phyloP scores from a whole-genome alignment of 768 basidiomycete species.

The Collybia sp. region DNA sequence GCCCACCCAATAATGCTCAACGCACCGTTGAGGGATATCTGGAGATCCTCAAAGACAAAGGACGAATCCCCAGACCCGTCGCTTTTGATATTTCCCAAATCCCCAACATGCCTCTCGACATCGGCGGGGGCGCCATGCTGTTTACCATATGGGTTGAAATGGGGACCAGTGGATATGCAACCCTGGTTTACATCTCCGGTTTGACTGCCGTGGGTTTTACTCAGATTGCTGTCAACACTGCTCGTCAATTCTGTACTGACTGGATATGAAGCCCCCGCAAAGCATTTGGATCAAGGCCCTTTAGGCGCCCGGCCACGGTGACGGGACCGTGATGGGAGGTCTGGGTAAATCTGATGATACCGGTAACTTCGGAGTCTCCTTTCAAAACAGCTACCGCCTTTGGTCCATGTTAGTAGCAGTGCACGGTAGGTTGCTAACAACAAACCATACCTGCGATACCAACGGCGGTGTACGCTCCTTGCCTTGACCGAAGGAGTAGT shows the following conservation, averaged over 20 bases:
- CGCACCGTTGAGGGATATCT: conserved; percentile 65
- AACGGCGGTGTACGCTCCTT: no score
- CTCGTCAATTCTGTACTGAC: conserved; percentile 32
- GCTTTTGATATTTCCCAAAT: conserved; percentile 69
- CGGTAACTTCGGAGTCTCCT: conserved; percentile 55
- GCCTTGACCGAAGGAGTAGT: neutral
- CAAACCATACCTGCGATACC: no score
- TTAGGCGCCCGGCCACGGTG: conserved; percentile 57
- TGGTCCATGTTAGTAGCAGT: no score
- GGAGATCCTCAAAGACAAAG: conserved; percentile 52
- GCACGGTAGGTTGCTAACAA: no score
- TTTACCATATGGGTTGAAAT: conserved; percentile 70
- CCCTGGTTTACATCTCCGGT: conserved; percentile 64
- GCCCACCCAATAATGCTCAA: conserved; percentile 66
- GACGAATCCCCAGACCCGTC: conserved; percentile 53
- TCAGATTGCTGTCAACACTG: neutral
- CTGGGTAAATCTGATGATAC: conserved; percentile 67
- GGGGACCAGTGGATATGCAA: conserved; percentile 64
- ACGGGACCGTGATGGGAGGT: conserved; percentile 42
- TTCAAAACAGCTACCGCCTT: conserved; percentile 49
- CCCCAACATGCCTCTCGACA: conserved; percentile 62
- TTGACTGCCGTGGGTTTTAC: conserved; percentile 16
- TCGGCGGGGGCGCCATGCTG: conserved; percentile 64
- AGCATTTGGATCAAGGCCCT: conserved; percentile 51
- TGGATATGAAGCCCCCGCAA: conserved; percentile 79